Percentiles rank a stretch among this genome's conserved stretches.
phyloP scores from a whole-genome alignment of 2,329 filamentous ascomycete species.

The Colletotrichum trifolii region DNA sequence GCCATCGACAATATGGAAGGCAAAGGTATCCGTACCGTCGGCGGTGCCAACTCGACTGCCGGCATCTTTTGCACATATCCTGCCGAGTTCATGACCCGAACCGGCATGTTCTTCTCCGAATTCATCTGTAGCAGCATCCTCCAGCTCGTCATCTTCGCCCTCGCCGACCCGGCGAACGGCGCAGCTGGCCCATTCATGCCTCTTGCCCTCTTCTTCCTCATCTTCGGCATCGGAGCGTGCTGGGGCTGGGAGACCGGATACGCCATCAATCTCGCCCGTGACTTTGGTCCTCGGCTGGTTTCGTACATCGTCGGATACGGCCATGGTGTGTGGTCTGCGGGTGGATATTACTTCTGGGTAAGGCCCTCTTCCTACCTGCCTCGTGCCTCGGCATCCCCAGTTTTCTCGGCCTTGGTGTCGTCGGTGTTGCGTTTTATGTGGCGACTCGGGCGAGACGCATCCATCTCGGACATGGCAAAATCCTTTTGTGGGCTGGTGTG shows the following conservation, averaged over 20 bases:
- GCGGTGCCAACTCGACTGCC: conserved; percentile 68
- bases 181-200: conserved; percentile 69
- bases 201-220: conserved; percentile 75
- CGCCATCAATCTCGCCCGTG: conserved; percentile 78
- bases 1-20: conserved; percentile 75
- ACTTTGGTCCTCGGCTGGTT: conserved; percentile 76
- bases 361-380: conserved; percentile 34
- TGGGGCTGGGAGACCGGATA: conserved; percentile 84
- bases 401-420: conserved; percentile 2
- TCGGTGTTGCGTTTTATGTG: conserved; percentile 5
- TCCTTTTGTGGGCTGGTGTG: conserved; percentile 10
- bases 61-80: conserved; percentile 82
- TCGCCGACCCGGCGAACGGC: conserved; percentile 68
- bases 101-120: conserved; percentile 77
- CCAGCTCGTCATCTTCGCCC: conserved; percentile 78
- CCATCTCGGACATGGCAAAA: background rate
- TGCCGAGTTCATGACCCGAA: conserved; percentile 71
- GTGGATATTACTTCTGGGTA: conserved; percentile 80
- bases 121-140: conserved; percentile 75
- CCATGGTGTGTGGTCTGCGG: conserved; percentile 72
- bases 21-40: conserved; percentile 70
- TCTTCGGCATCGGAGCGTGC: conserved; percentile 78
- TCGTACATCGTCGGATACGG: conserved; percentile 77
- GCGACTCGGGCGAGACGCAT: background rate
- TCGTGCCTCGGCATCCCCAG: conserved; percentile 13